Evolutionary conservation across 225 moss, liverwort and hornwort species (phyloP), one percentile per base, ranked within the genome.

Genomic region (Neckera pumila): DNA sequence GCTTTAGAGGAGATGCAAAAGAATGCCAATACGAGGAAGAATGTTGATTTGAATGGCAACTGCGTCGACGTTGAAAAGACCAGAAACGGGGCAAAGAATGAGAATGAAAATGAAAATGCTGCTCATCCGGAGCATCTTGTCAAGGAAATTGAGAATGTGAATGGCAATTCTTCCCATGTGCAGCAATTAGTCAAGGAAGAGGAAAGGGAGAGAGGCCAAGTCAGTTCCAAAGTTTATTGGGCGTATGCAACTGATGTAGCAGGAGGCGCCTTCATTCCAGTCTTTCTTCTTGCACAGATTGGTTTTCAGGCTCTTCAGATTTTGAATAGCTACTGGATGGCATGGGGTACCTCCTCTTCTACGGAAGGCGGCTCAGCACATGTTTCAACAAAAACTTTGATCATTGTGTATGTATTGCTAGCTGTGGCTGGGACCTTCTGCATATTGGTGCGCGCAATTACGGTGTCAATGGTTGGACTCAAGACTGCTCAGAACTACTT

Each of bases 401-500:
- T 98, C 25, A 38, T 87, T 36, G 94, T 96, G 12, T 98, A 96
- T 62, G 63, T 90, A 22, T 70, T 89, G 27, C 71, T 98, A 14
- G 90, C 93, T 42, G 45, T 92, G 54, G 90, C 83, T 51, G 92
- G 94, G 49, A 83, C 95, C 3, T 1, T 76, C 10, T 96, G 90
- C 57, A 76, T 97, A 1, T n/a, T 93, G 36, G 60, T 90, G 42
- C 92, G 94, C 33, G 81, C 94, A 27, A 67, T 94, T 15, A 84
- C 91, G 8, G 86, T 89, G 22, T 88, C 92, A 17, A 84, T 90
- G 49, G 84, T 93, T 77, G 98, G 98, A 36, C 94, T 97, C 21
- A 89, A 91, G 80, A 92, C 92, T 13, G 88, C 95, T 15, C 96
- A 97, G 49, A 95, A 93, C 81, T 97, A 94, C 21, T 98, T 96